phyloP scores from a whole-genome alignment of 2,329 filamentous ascomycete genomes.

The Fusarium aywerte region DNA sequence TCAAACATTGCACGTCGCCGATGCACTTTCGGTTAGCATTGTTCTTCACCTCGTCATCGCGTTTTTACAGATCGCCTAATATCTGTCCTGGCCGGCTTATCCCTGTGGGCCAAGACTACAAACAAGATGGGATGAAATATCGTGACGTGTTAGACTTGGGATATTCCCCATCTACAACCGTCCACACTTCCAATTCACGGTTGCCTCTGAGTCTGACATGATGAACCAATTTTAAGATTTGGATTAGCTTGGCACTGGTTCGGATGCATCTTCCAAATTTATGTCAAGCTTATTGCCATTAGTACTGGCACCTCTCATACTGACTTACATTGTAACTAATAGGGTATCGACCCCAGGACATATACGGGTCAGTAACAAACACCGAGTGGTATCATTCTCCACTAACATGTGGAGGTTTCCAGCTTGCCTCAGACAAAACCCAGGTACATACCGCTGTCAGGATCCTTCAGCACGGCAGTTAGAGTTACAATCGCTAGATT shows the following conservation, averaged over 20 bases:
- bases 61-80: conserved; percentile 3
- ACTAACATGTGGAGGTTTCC: conserved; percentile 28
- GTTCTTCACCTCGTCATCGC: conserved; percentile 5
- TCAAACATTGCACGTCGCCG: neutral
- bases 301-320: neutral
- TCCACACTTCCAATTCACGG: neutral
- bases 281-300: neutral
- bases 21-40: conserved; percentile 1
- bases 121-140: conserved; percentile 11
- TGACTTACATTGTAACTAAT: neutral
- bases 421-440: conserved; percentile 4
- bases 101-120: neutral
- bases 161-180: neutral
- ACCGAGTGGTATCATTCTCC: conserved; percentile 30
- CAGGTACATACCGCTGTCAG: conserved; percentile 27
- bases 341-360: neutral
- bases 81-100: conserved; percentile 1
- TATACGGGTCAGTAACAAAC: conserved; percentile 6
- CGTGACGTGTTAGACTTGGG: neutral
- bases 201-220: neutral
- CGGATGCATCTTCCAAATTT: neutral
- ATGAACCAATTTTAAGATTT: neutral
- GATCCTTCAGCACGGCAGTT: conserved; percentile 29
- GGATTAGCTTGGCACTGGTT: neutral
- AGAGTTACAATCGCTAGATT: neutral